phyloP scores from a whole-genome alignment of 1,284 basidiomycete genomes.

The Malassezia caprae region DNA sequence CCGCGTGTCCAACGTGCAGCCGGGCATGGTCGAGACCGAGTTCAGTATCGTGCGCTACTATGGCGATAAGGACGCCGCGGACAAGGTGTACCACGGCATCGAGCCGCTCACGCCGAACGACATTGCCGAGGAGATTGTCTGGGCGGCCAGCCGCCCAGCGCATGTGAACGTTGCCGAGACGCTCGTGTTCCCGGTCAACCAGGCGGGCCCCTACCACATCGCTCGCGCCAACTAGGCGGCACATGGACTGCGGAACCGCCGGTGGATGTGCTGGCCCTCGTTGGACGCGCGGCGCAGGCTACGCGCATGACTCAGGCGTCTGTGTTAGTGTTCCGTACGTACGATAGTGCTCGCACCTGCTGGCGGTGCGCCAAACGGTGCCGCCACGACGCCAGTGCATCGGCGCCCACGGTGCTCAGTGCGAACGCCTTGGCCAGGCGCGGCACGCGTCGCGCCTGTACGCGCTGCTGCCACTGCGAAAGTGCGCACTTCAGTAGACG shows the following conservation, averaged over 20 bases:
- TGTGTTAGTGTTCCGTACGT: background rate
- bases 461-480: background rate
- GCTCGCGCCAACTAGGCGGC: background rate
- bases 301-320: background rate
- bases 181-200: slow-evolving; percentile 35
- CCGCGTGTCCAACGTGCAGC: slow-evolving; percentile 42
- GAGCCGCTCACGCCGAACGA: slow-evolving; percentile 40
- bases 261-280: background rate
- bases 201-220: slow-evolving; percentile 38
- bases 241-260: background rate
- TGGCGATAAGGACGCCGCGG: slow-evolving; percentile 27
- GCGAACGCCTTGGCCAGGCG: background rate
- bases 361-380: background rate
- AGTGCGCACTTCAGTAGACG: background rate
- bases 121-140: slow-evolving; percentile 87
- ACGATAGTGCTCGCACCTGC: background rate
- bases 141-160: slow-evolving; percentile 64
- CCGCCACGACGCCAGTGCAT: slow-evolving; percentile 8
- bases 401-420: background rate
- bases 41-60: slow-evolving; percentile 34
- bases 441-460: background rate
- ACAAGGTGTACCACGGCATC: slow-evolving; percentile 42
- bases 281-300: background rate
- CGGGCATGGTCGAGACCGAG: slow-evolving; percentile 73
- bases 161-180: slow-evolving; percentile 46